Percentiles rank a stretch among this genome's conserved stretches.
Conservation (phyloP, 768 basidiomycete genomes). For the Tremella yokohamensis region DNA sequence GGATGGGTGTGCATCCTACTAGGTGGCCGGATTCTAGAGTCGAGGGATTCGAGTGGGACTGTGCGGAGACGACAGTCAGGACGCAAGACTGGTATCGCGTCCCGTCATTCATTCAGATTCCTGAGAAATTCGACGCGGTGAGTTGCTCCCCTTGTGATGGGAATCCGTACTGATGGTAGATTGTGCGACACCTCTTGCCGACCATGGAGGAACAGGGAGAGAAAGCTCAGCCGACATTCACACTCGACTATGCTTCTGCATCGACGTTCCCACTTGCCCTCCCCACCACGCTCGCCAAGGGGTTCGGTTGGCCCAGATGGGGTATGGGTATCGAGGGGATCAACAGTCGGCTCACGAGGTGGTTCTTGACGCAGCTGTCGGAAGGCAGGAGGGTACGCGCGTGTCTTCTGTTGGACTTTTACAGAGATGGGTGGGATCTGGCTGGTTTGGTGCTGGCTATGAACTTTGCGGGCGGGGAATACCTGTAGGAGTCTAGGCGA, state of each 20-base stretch:
- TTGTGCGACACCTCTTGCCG: conserved; percentile 25
- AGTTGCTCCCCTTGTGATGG: conserved; percentile 5
- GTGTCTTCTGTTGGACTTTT: conserved; percentile 37
- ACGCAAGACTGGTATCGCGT: conserved; percentile 89
- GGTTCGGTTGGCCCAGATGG: conserved; percentile 74
- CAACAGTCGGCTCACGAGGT: conserved; percentile 68
- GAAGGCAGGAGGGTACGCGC: conserved; percentile 24
- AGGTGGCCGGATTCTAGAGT: conserved; percentile 77
- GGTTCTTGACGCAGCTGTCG: conserved; percentile 58
- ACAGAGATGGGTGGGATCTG: conserved; percentile 26
- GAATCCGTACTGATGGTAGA: neutral
- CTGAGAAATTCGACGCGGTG: conserved; percentile 65
- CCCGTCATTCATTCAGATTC: conserved; percentile 71
- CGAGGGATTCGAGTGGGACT: conserved; percentile 69
- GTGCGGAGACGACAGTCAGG: conserved; percentile 57
- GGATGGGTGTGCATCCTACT: conserved; percentile 80
- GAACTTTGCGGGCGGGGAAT: conserved; percentile 24
- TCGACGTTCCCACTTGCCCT: conserved; percentile 74
- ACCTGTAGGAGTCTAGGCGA: neutral
- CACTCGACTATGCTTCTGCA: conserved; percentile 78
- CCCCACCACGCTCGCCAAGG: conserved; percentile 71
- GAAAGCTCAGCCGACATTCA: conserved; percentile 51
- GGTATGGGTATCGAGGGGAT: conserved; percentile 82
- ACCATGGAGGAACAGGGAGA: conserved; percentile 48
- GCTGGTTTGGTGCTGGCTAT: conserved; percentile 32